Evolutionary conservation across 176 grass and related monocot species (phyloP).

Genomic region (Miscanthus lutarioriparius): DNA sequence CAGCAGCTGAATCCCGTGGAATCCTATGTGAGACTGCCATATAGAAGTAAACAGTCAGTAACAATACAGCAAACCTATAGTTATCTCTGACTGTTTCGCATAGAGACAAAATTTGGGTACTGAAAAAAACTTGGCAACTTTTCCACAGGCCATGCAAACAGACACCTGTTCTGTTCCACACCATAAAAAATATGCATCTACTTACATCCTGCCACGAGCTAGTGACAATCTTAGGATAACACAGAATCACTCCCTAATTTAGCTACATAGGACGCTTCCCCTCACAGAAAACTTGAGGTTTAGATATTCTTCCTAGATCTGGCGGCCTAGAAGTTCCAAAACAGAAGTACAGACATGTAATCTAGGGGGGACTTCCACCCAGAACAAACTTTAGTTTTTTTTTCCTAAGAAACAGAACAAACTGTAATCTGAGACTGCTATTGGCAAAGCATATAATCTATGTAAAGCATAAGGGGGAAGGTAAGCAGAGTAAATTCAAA

Average conservation of each 20-base stretch:
- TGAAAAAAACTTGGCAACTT: neutral
- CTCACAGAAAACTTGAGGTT: slow-evolving; percentile 7
- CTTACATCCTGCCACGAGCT: slow-evolving; percentile 19
- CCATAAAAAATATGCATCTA: neutral
- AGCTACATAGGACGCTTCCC: neutral
- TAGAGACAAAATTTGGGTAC: neutral
- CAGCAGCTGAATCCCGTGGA: slow-evolving; percentile 22
- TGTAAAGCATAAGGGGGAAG: neutral
- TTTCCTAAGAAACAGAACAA: neutral
- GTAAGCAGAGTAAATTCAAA: neutral
- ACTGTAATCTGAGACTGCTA: neutral
- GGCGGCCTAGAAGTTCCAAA: neutral
- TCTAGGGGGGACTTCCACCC: neutral
- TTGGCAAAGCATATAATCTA: neutral
- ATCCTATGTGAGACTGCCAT: slow-evolving; percentile 30
- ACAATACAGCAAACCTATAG: neutral
- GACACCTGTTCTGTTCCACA: slow-evolving; percentile 23
- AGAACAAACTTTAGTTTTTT: neutral
- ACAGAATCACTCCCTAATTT: slow-evolving; percentile 2
- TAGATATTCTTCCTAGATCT: neutral
- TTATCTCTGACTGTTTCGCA: neutral
- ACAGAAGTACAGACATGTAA: neutral
- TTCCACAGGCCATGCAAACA: slow-evolving; percentile 9
- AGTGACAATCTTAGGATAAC: slow-evolving; percentile 20
- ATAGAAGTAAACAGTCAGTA: neutral